Percentiles rank a stretch among this genome's conserved stretches.
These are phyloP conservation scores for Erodium moschatum DNA, from an alignment of 441 rosid species.

Conservation along the genomic window DNA sequence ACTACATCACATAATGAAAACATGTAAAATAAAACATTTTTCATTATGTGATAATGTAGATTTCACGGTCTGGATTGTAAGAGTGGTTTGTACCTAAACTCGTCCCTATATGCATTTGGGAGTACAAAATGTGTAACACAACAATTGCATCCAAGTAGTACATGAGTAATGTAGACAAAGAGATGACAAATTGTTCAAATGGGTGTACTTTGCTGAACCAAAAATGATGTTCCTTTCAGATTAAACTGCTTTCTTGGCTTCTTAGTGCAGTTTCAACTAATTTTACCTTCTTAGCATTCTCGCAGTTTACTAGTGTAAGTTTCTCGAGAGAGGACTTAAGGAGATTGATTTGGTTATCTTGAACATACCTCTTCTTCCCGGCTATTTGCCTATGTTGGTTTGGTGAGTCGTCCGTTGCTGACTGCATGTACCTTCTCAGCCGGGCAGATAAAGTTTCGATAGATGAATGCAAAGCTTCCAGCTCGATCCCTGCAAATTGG, in stretches of 20 bases:
- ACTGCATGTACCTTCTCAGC: conserved; percentile 40
- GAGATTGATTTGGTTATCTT: conserved; percentile 55
- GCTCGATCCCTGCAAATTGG: conserved; percentile 57
- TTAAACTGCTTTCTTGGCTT: conserved; percentile 35
- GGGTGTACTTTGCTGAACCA: background rate
- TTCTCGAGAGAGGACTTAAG: conserved; percentile 59
- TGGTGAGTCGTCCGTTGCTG: conserved; percentile 23
- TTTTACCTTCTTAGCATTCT: conserved; percentile 59
- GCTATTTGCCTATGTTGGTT: conserved; percentile 30
- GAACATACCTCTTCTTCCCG: conserved; percentile 30
- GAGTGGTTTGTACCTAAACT: too few species aligned
- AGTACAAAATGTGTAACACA: too few species aligned
- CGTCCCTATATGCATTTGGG: too few species aligned
- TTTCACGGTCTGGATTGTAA: too few species aligned
- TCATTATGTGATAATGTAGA: too few species aligned
- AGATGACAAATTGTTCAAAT: background rate
- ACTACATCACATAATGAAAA: too few species aligned
- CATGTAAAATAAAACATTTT: too few species aligned
- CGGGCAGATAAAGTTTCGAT: conserved; percentile 58
- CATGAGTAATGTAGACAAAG: too few species aligned
- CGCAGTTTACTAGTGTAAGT: conserved; percentile 66
- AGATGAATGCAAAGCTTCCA: conserved; percentile 65
- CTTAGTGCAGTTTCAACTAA: conserved; percentile 58
- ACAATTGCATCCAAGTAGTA: too few species aligned
- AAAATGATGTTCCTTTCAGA: conserved; percentile 9